Percentiles rank a stretch among this genome's conserved stretches.
phyloP scores from a whole-genome alignment of 441 rosid species.

The Pelargonium australe region DNA sequence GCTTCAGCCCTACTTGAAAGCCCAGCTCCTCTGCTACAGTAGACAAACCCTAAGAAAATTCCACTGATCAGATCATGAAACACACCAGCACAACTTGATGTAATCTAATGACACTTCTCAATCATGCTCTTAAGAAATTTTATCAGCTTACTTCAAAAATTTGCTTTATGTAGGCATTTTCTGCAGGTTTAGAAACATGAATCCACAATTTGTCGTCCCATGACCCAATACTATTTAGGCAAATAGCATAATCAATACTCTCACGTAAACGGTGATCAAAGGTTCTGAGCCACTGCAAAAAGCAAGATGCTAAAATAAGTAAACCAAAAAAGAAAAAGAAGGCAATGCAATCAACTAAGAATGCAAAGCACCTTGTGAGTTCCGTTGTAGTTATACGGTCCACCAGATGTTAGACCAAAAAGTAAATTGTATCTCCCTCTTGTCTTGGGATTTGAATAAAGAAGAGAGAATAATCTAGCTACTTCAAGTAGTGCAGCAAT shows the following conservation, averaged over 20 bases:
- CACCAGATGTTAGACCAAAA: conserved; percentile 89
- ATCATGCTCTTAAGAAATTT: not conserved
- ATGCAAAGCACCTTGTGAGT: conserved; percentile 66
- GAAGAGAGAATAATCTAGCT: conserved; percentile 87
- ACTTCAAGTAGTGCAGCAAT: conserved; percentile 87
- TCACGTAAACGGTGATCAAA: conserved; percentile 94
- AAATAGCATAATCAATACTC: conserved; percentile 93
- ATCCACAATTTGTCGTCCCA: conserved; percentile 63
- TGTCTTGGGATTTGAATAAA: conserved; percentile 87
- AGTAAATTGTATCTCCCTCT: conserved; percentile 91
- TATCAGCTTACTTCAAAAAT: conserved; percentile 65
- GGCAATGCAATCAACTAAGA: conserved; percentile 15
- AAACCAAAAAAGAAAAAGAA: not conserved
- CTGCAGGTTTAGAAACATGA: conserved; percentile 96
- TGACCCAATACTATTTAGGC: conserved; percentile 88
- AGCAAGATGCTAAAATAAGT: conserved; percentile 16
- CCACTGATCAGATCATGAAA: conserved; percentile 22
- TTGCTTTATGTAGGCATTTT: conserved; percentile 81
- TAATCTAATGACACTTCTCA: not conserved
- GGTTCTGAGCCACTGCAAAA: conserved; percentile 87
- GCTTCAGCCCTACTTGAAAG: conserved; percentile 69
- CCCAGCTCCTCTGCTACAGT: conserved; percentile 74
- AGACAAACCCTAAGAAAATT: conserved; percentile 61
- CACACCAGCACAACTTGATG: conserved; percentile 18
- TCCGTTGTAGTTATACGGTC: conserved; percentile 95